Evolutionary conservation across 768 basidiomycete species (phyloP), one percentile per base, ranked within the genome.

Genomic region (Chalciporus sphaerocephalus): DNA sequence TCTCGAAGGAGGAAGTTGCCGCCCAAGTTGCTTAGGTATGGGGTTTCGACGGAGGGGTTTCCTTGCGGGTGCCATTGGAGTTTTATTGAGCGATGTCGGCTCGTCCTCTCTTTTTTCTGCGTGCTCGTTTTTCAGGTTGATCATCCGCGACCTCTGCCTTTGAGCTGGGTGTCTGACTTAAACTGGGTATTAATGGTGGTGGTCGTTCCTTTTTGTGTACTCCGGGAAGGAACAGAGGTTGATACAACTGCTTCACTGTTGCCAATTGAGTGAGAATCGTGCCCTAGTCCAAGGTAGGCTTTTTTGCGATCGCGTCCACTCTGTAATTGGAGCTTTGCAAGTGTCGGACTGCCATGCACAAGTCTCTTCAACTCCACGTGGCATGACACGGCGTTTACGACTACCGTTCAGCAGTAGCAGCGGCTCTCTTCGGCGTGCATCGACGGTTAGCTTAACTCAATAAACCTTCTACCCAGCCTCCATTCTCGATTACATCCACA

Each of bases 131-230:
- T 64, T 61, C 48, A 40, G 56, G 59, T 62, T 65, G 65, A 54
- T 69, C 62, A 60, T 66, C 63, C 61, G 57, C 54, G 66, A 62
- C 60, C 67, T 65, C 61, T 66, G 62, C 62, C 63, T 60, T 63
- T 62, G 55, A 57, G 60, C 59, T 62, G 65, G 66, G 68, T 57
- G 65, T 64, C 62, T 38, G 51, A 48, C 60, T 52, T 40, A 47
- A 55, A 54, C 53, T 69, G 68, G 70, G 69, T 69, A 75, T 70
- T 68, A n/a, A n/a, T n/a, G 69, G 72, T 72, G 65, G 68, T 62
- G 74, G 78, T 75, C 68, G 68, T 74, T 79, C 67, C 69, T 75
- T 54, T 62, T 72, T 74, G 67, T 77, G 72, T 73, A 72, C 71
- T 62, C 51, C 16, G 60, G 54, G 57, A 71, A 72, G 72, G 74